Base-by-base conservation (phyloP, 2,329 filamentous ascomycete genomes). In the Talaromyces pinophilus region DNA sequence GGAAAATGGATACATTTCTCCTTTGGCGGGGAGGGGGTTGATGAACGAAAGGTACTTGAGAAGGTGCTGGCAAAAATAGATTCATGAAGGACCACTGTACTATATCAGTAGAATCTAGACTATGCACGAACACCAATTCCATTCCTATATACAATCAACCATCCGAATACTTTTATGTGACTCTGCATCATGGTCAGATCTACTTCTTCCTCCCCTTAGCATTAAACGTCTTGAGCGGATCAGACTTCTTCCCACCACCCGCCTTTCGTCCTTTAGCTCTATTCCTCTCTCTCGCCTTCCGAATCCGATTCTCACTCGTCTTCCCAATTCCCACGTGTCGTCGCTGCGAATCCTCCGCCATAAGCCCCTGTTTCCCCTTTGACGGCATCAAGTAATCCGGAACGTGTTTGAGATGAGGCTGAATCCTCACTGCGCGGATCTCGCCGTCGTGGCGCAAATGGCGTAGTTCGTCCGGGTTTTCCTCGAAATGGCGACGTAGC, bases 401-500 rank as follows among this genome's bases (percentile, higher is more conserved):
- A 1, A 99, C 91, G 77, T 97, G 92, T 80, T 92, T 96, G 70
- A 99, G 82, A 82, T 99, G 95, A 7, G 91, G 86, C 79, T 98
- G 93, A 55, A 93, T 88, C 67, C 92, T 84, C 15, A 93, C 92
- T 28, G 93, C 89, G 67, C 93, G 87, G 65, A 96, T 83, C 77
- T 97, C 94, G 44, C 89, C 90, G 76, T 99, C 95, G 76, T 99
- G 95, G 30, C 94, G 87, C 70, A 98, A 83, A 76, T 97, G 92
- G 44, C 88, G 87, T 70, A 98, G 81, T 75, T 98, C 94, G 38
- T 90, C 88, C 0, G 95, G 95, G 77, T 99, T 97, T 79, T 99
- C 95, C 76, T 98, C 95, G 74, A 98, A 99, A 82, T 98, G 92
- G 62, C 93, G 86, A 79, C 95, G 93, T 64, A 99, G 82, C 80